phyloP scores from a whole-genome alignment of 306 rosid genomes.

The Carpinus fangiana region DNA sequence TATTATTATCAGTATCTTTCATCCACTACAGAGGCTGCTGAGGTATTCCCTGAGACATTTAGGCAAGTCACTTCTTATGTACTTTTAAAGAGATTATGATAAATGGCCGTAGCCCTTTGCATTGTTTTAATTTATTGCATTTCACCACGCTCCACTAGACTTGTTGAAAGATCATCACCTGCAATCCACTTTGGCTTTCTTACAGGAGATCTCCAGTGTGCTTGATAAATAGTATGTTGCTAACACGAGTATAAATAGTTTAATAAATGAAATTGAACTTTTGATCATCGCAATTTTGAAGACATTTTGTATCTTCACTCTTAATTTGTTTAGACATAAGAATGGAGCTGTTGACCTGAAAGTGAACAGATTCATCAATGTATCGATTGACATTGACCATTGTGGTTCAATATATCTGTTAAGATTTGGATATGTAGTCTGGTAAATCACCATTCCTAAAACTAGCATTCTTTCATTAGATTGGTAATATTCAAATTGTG shows the following conservation, averaged over 20 bases:
- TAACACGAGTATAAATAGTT: not conserved
- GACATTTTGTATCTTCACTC: not conserved
- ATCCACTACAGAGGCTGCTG: conserved; percentile 93
- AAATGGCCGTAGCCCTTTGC: not conserved
- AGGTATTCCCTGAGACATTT: conserved; percentile 53
- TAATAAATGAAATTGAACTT: not conserved
- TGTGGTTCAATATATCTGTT: not conserved
- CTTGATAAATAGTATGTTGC: not conserved
- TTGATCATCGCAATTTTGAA: not conserved
- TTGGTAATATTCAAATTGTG: not conserved
- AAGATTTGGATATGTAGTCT: not conserved
- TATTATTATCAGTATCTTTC: conserved; percentile 91
- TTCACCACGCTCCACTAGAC: not conserved
- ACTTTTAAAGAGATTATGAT: conserved; percentile 2
- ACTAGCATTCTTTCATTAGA: not conserved
- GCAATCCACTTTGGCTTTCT: not conserved
- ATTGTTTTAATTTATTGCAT: too few relatives aligned
- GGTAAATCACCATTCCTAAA: not conserved
- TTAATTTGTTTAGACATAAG: not conserved
- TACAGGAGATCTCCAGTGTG: not conserved
- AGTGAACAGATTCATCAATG: not conserved
- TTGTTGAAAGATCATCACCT: not conserved
- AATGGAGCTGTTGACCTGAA: conserved; percentile 1
- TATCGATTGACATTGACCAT: not conserved
- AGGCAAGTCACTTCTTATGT: conserved; percentile 23